Percentiles rank a stretch among this genome's conserved stretches.
Conservation (phyloP, 1,284 basidiomycete species). For the Cutaneotrichosporon dermatis region DNA sequence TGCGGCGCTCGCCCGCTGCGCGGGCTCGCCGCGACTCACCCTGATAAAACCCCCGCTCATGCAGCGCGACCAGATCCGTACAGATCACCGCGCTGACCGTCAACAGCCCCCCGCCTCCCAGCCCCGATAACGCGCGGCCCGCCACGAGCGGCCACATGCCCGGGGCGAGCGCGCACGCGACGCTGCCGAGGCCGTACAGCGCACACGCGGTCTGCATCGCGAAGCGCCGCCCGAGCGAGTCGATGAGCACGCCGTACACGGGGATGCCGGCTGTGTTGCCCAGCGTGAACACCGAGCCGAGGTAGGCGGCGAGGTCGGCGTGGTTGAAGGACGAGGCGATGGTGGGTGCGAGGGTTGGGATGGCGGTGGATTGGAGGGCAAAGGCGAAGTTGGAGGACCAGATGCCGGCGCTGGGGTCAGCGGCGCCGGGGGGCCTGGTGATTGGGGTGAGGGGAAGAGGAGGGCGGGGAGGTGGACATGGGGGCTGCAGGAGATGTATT, state of each 20-base stretch:
- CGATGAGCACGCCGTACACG: constrained; percentile 47
- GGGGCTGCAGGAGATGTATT: no score
- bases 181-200: constrained; percentile 41
- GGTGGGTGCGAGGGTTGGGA: constrained; percentile 44
- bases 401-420: constrained; percentile 19
- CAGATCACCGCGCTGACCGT: constrained; percentile 47
- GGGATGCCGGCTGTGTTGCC: constrained; percentile 47
- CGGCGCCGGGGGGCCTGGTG: not conserved
- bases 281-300: constrained; percentile 44
- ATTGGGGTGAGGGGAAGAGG: no score
- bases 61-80: constrained; percentile 46
- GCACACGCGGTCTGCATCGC: constrained; percentile 41
- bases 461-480: no score
- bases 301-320: constrained; percentile 44
- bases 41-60: constrained; percentile 48
- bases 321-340: constrained; percentile 35
- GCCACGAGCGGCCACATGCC: constrained; percentile 42
- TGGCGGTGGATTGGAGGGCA: constrained; percentile 44
- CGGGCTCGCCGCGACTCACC: no score
- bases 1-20: no score
- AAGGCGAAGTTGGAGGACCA: constrained; percentile 46
- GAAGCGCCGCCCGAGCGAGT: constrained; percentile 41
- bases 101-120: constrained; percentile 47
- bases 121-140: constrained; percentile 42
- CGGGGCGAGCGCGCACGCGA: constrained; percentile 37